These are phyloP conservation scores for Meira nashicola DNA, from an alignment of 1,284 basidiomycete species.

Conservation along the genomic window DNA sequence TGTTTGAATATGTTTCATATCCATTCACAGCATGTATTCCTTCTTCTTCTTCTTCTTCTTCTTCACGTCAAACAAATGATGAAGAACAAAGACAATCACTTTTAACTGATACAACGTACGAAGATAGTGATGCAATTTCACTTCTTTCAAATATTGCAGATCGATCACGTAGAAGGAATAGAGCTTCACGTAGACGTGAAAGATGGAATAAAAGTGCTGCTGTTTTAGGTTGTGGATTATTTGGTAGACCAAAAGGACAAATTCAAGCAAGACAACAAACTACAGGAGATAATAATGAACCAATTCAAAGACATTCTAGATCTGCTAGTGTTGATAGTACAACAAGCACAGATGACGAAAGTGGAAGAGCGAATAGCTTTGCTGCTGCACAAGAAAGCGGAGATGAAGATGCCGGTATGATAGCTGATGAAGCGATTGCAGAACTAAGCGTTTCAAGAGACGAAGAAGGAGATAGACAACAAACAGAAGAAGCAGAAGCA, in stretches of 20 bases:
- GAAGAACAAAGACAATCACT: slow-evolving; percentile 5
- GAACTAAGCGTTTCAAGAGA: slow-evolving; percentile 18
- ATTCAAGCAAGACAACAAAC: slow-evolving; percentile 13
- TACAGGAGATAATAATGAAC: not conserved
- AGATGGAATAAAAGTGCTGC: slow-evolving; percentile 8
- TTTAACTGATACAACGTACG: slow-evolving; percentile 15
- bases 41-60: not conserved
- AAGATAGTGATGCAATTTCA: slow-evolving; percentile 43
- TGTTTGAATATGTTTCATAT: not conserved
- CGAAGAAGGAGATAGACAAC: slow-evolving; percentile 17
- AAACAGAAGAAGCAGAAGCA: not conserved
- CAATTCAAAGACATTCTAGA: slow-evolving; percentile 4
- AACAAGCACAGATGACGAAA: slow-evolving; percentile 8
- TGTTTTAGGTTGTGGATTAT: slow-evolving; percentile 20
- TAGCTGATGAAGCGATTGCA: slow-evolving; percentile 31
- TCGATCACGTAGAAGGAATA: slow-evolving; percentile 14
- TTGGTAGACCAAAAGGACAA: slow-evolving; percentile 19
- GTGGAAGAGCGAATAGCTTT: slow-evolving; percentile 17
- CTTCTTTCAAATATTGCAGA: slow-evolving; percentile 38
- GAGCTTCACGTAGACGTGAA: slow-evolving; percentile 2
- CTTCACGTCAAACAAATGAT: not conserved
- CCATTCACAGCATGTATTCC: slow-evolving; percentile 2
- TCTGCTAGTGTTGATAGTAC: not conserved
- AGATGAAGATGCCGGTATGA: slow-evolving; percentile 38
- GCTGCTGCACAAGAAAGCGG: slow-evolving; percentile 16